phyloP scores from a whole-genome alignment of 1,284 basidiomycete genomes.

The Puccinia triticina region DNA sequence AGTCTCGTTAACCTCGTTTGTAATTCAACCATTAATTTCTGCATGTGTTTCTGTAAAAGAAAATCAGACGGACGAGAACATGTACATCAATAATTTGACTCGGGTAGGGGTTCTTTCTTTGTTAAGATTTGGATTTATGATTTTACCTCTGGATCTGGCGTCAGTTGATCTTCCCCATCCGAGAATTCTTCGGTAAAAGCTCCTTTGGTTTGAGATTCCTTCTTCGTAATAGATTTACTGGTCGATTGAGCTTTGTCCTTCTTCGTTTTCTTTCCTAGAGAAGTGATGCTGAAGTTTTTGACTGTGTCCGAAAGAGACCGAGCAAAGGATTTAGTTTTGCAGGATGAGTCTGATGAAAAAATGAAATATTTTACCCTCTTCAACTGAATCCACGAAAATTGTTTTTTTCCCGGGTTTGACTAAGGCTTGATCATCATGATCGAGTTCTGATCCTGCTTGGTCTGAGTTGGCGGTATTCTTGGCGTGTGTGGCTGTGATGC shows the following conservation, averaged over 20 bases:
- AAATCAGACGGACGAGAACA: not conserved
- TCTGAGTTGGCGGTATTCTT: constrained; percentile 11
- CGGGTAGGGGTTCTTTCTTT: not conserved
- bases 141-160: constrained; percentile 21
- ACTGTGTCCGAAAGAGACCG: not conserved
- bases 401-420: constrained; percentile 28
- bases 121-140: too few relatives aligned
- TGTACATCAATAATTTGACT: not conserved
- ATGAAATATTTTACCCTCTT: constrained; percentile 26
- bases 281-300: constrained; percentile 13
- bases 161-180: constrained; percentile 33
- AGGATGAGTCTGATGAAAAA: not conserved
- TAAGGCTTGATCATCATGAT: constrained; percentile 1
- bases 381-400: constrained; percentile 45
- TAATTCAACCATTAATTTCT: constrained; percentile 25
- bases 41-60: constrained; percentile 35
- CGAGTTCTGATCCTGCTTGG: not conserved
- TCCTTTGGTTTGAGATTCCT: not conserved
- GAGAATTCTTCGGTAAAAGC: constrained; percentile 28
- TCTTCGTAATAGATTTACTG: not conserved
- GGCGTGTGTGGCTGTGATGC: constrained; percentile 25
- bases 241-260: not conserved
- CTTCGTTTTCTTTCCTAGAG: constrained; percentile 8
- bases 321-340: not conserved
- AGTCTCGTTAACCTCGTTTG: constrained; percentile 28